Evolutionary conservation across 192 early-diverging fungal genomes (phyloP).

Genomic region (Linnemannia zychae): DNA sequence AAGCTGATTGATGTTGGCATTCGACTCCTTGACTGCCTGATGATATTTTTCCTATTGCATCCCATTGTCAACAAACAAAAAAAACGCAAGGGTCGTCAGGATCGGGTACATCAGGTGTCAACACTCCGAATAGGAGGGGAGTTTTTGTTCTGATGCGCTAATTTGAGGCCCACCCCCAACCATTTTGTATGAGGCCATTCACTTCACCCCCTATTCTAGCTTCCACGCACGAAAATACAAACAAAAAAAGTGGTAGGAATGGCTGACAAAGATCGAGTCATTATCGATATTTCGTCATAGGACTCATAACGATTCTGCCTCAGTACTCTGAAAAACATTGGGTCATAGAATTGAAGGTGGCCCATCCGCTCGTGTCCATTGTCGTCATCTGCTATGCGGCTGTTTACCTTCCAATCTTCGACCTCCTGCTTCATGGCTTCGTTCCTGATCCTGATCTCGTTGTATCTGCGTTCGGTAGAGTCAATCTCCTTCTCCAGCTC

Average conservation of each 20-base stretch:
- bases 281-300: not conserved
- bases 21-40: constrained; percentile 74
- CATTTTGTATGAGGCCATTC: too few species aligned
- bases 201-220: not conserved
- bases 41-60: constrained; percentile 70
- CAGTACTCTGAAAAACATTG: not conserved
- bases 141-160: not conserved
- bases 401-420: constrained; percentile 79
- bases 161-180: not conserved
- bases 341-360: not conserved
- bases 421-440: constrained; percentile 75
- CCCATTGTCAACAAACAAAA: not conserved
- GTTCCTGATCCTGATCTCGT: constrained; percentile 74
- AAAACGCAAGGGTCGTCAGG: not conserved
- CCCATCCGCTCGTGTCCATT: not conserved
- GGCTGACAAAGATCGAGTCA: constrained; percentile 6
- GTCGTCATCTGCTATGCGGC: not conserved
- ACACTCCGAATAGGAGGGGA: not conserved
- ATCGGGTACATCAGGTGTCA: constrained; percentile 4
- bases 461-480: constrained; percentile 73
- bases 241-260: constrained; percentile 1
- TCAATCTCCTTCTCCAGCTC: constrained; percentile 82
- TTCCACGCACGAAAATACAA: not conserved
- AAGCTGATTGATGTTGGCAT: constrained; percentile 73
- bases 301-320: not conserved